Percentiles rank a stretch among this genome's conserved stretches.
Evolutionary conservation across 352 stramenopile genomes (phyloP).

Genomic region (Phytopythium vexans): DNA sequence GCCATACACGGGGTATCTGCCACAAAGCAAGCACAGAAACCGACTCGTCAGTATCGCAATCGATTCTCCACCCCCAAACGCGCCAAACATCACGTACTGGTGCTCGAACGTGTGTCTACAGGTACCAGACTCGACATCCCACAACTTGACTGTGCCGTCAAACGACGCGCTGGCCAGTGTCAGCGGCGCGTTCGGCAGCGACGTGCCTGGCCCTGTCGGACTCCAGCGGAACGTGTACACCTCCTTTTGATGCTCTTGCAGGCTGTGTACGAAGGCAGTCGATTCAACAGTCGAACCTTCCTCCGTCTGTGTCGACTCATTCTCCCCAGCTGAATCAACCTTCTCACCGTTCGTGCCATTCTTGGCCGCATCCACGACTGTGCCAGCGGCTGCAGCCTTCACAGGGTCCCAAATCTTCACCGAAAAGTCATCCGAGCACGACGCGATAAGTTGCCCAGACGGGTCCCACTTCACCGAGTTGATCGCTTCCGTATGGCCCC

Average conservation of each 20-base stretch:
- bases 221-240: constrained; percentile 94
- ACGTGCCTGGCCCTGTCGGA: constrained; percentile 68
- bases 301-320: constrained; percentile 19
- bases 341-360: constrained; percentile 16
- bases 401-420: constrained; percentile 96
- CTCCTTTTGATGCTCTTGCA: constrained; percentile 92
- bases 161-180: constrained; percentile 94
- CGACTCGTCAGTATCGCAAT: constrained; percentile 14
- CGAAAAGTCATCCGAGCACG: constrained; percentile 97
- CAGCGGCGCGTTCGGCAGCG: constrained; percentile 58
- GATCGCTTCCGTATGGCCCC: constrained; percentile 96
- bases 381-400: constrained; percentile 10
- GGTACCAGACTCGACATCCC: constrained; percentile 89
- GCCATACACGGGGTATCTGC: constrained; percentile 83
- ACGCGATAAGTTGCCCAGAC: constrained; percentile 91
- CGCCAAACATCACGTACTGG: constrained; percentile 73
- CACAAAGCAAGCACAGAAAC: constrained; percentile 5
- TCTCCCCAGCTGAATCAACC: constrained; percentile 22
- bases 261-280: constrained; percentile 64
- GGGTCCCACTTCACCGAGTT: constrained; percentile 99
- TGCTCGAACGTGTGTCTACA: constrained; percentile 93
- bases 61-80: constrained; percentile 12
- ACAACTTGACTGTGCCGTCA: constrained; percentile 94
- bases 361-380: constrained; percentile 9
- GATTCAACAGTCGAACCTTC: constrained; percentile 18